Evolutionary conservation across 208 protist species (phyloP), one percentile per base, ranked within the genome.

Genomic region (Angomonas desouzai): DNA sequence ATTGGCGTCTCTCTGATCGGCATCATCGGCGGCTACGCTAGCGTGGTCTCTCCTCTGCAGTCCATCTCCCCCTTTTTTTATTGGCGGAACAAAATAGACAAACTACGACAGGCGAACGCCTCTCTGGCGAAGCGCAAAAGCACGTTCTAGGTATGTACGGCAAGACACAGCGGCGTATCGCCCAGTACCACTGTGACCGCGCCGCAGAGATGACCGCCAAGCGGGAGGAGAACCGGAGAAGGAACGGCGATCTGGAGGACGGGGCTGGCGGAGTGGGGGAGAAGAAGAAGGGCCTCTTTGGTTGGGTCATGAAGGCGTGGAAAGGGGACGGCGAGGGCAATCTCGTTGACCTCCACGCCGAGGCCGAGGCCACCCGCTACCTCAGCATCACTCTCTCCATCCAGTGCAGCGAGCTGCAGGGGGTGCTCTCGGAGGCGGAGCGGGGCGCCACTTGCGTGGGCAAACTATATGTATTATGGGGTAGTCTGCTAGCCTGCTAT

Each of bases 11-110:
- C 77, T 18, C 60, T 80, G 40, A 81, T 84, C 11, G 85, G 89
- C 9, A 57, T 91, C 9, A 79, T 94, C 29, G 73, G 70, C 1
- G 89, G 89, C 47, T 92, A 88, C 62, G 89, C 89, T 16, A 78
- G 84, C 32, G 30, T 91, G 27, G 83, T 74, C 20, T 85, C 85
- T 2, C 85, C 89, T 0, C 79, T 27, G 28, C 57, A 60, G 49
- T 85, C 72, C 56, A 66, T 82, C 48, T 53, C 58, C 60, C 76
- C 70, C 0, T 85, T 77, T 60, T 45, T 76, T 1, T 66, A 72
- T 48, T 90, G 62, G 62, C 66, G 64, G 22, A 70, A 59, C 0
- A 73, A 59, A 36, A 74, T 66, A 63, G 77, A 51, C 59, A 33
- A 68, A 55, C 58, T 87, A 49, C 64, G 60, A 1, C 53, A 61